These are phyloP conservation scores for Prunus dulcis DNA, from an alignment of 306 rosid species.

Conservation along the genomic window DNA sequence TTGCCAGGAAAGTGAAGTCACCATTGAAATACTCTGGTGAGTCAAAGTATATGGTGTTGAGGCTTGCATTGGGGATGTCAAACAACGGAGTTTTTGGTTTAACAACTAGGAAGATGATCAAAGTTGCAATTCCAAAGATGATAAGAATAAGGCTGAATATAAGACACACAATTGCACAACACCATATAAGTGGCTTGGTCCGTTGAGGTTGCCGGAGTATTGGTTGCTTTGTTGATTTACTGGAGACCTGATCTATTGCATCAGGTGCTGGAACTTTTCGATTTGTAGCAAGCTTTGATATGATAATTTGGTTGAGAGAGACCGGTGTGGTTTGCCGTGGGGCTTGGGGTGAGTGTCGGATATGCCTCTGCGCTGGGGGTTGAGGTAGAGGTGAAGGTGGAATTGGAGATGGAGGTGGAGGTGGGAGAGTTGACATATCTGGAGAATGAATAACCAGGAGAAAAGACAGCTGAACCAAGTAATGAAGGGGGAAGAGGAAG, in stretches of 20 bases:
- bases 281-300: conserved; percentile 32
- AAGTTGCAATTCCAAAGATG: conserved; percentile 73
- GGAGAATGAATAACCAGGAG: not conserved
- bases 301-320: conserved; percentile 40
- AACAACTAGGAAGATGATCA: conserved; percentile 58
- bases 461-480: conserved; percentile 4
- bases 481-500: conserved; percentile 24
- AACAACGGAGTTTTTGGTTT: conserved; percentile 64
- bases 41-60: conserved; percentile 73
- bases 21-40: conserved; percentile 75
- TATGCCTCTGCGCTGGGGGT: conserved; percentile 24
- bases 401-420: conserved; percentile 29
- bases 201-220: conserved; percentile 37
- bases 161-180: conserved; percentile 60
- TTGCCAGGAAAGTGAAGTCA: conserved; percentile 64
- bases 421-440: conserved; percentile 41
- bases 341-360: conserved; percentile 1
- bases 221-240: conserved; percentile 31
- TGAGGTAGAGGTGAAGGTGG: conserved; percentile 9
- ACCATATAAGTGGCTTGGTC: conserved; percentile 83
- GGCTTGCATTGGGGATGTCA: conserved; percentile 75
- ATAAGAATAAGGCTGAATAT: conserved; percentile 73
- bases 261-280: conserved; percentile 20
- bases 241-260: conserved; percentile 18
- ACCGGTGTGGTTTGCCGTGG: conserved; percentile 26